A percentile compares a stretch with the other conserved stretches of the same genome.
Evolutionary conservation across 2,329 filamentous ascomycete genomes (phyloP).

Genomic region (Didymella segeticola): DNA sequence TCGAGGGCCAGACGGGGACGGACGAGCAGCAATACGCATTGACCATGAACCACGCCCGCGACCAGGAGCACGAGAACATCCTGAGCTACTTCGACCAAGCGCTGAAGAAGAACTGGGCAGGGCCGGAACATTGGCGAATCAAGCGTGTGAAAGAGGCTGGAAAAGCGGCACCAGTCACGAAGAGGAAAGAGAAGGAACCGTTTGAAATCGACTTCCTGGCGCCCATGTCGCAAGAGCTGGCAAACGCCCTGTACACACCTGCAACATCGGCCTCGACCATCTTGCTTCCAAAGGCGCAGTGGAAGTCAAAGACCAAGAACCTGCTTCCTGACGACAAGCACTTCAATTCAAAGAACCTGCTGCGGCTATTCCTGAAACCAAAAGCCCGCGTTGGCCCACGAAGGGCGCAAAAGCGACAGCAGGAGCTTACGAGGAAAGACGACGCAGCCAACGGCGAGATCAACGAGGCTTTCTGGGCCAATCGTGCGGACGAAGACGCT

Average conservation of each 20-base stretch:
- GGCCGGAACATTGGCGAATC: slow-evolving; percentile 98
- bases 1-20: slow-evolving; percentile 57
- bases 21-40: slow-evolving; percentile 78
- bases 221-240: slow-evolving; percentile 72
- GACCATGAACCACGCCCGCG: slow-evolving; percentile 73
- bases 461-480: slow-evolving; percentile 96
- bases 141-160: slow-evolving; percentile 80
- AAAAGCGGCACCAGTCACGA: slow-evolving; percentile 66
- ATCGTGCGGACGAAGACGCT: slow-evolving; percentile 47
- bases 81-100: slow-evolving; percentile 98
- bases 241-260: slow-evolving; percentile 80
- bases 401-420: slow-evolving; percentile 51
- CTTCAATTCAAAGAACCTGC: slow-evolving; percentile 90
- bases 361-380: slow-evolving; percentile 92
- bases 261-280: slow-evolving; percentile 82
- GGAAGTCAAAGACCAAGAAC: slow-evolving; percentile 92
- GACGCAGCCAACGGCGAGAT: slow-evolving; percentile 75
- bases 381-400: slow-evolving; percentile 81
- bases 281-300: slow-evolving; percentile 88
- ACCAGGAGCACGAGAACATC: slow-evolving; percentile 87
- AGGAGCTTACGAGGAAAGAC: slow-evolving; percentile 36
- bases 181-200: slow-evolving; percentile 92
- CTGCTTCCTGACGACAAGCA: slow-evolving; percentile 97
- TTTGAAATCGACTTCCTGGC: slow-evolving; percentile 92
- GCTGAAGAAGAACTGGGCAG: slow-evolving; percentile 95